Percentiles rank a stretch among this genome's conserved stretches.
phyloP scores from a whole-genome alignment of 768 basidiomycete species.

The Lactifluus subvellereus region DNA sequence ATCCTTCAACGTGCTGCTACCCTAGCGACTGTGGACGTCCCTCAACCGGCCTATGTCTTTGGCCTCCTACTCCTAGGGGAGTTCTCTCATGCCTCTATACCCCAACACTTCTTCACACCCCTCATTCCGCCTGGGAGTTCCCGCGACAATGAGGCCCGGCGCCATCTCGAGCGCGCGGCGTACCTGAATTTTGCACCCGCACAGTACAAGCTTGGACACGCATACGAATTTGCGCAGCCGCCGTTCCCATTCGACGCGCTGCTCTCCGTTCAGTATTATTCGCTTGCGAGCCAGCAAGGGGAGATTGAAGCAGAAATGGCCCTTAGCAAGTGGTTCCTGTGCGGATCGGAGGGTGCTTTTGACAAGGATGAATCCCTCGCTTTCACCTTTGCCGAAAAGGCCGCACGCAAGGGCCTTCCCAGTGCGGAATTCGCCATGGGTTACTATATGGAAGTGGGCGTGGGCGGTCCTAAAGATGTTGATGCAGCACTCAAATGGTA shows the following conservation, averaged over 20 bases:
- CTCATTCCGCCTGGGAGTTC: constrained; percentile 46
- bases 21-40: constrained; percentile 63
- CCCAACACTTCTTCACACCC: constrained; percentile 44
- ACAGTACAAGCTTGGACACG: constrained; percentile 89
- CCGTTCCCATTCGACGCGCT: constrained; percentile 86
- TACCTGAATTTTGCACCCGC: constrained; percentile 79
- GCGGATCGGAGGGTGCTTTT: constrained; percentile 70
- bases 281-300: constrained; percentile 73
- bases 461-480: constrained; percentile 64
- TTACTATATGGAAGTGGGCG: constrained; percentile 90
- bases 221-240: constrained; percentile 85
- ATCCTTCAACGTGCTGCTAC: constrained; percentile 75
- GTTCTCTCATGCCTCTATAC: constrained; percentile 62
- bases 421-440: constrained; percentile 94
- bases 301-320: constrained; percentile 97
- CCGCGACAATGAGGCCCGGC: constrained; percentile 58
- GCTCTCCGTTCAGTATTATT: constrained; percentile 87
- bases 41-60: constrained; percentile 85
- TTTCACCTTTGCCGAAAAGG: constrained; percentile 85
- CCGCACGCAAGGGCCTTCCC: constrained; percentile 64
- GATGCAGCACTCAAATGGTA: constrained; percentile 77
- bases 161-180: constrained; percentile 78
- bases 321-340: constrained; percentile 94
- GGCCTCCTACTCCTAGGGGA: constrained; percentile 84
- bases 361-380: constrained; percentile 87